A percentile compares a stretch with the other conserved stretches of the same genome.
These are phyloP conservation scores for Aquilaria agallochum DNA, from an alignment of 441 rosid genomes.

Conservation along the genomic window DNA sequence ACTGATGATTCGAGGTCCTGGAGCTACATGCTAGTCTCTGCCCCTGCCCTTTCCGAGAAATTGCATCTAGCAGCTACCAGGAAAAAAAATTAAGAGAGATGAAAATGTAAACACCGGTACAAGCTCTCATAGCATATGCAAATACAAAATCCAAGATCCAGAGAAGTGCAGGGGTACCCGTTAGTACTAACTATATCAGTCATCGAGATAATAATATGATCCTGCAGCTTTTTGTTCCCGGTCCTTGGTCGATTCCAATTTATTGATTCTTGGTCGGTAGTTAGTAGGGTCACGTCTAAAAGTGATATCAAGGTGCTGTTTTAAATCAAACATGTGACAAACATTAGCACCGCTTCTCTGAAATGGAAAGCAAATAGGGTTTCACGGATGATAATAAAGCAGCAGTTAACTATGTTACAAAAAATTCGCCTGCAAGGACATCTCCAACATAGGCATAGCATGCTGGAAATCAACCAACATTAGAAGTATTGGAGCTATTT, in stretches of 20 bases:
- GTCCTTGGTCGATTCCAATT: slow-evolving; percentile 90
- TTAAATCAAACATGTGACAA: slow-evolving; percentile 6
- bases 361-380: background rate
- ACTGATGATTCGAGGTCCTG: too few relatives aligned
- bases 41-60: too few relatives aligned
- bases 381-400: too few relatives aligned
- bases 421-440: background rate
- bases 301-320: slow-evolving; percentile 95
- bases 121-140: too few relatives aligned
- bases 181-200: slow-evolving; percentile 26
- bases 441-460: too few relatives aligned
- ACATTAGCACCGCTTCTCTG: slow-evolving; percentile 1
- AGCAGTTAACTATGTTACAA: background rate
- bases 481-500: background rate
- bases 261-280: slow-evolving; percentile 91
- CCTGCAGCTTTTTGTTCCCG: slow-evolving; percentile 95
- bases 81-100: too few relatives aligned
- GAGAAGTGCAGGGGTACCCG: slow-evolving; percentile 16
- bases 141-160: too few relatives aligned
- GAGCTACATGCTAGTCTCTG: too few relatives aligned
- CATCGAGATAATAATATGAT: slow-evolving; percentile 91
- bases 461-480: background rate
- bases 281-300: slow-evolving; percentile 97
- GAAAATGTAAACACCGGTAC: too few relatives aligned
- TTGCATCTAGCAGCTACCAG: too few relatives aligned